phyloP scores from a whole-genome alignment of 176 grass and related monocot genomes.

The Triticum timopheevii region DNA sequence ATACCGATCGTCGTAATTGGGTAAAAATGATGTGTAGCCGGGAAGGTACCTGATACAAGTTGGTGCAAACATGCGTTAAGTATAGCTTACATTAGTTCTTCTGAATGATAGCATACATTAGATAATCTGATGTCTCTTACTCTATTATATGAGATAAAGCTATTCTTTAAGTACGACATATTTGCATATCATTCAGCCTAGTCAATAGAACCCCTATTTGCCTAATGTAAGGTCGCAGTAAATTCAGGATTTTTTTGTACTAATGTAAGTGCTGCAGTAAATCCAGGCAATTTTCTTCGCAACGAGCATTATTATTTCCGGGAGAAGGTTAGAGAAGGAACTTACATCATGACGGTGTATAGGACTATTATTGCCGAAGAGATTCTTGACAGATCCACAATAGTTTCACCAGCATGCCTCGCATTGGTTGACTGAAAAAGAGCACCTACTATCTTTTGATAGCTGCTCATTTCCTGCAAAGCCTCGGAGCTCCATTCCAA shows the following conservation, averaged over 20 bases:
- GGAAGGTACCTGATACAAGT: conserved; percentile 58
- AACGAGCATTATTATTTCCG: background rate
- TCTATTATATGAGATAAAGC: background rate
- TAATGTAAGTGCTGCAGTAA: background rate
- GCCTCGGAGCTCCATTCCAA: conserved; percentile 62
- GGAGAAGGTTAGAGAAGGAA: conserved; percentile 20
- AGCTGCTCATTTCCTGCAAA: conserved; percentile 50
- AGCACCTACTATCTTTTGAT: conserved; percentile 50
- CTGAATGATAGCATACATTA: background rate
- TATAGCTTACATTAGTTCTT: background rate
- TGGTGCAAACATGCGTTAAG: background rate
- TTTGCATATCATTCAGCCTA: background rate
- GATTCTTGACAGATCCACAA: conserved; percentile 61
- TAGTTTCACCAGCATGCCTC: conserved; percentile 69
- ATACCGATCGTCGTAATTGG: conserved; percentile 17
- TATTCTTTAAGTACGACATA: conserved; percentile 2
- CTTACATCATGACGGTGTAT: conserved; percentile 75
- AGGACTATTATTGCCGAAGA: conserved; percentile 59
- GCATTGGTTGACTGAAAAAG: conserved; percentile 74
- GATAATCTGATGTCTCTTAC: background rate
- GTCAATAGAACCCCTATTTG: background rate
- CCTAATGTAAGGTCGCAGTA: background rate
- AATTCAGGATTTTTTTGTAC: background rate
- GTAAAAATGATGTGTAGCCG: conserved; percentile 54
- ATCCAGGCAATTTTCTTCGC: background rate